Evolutionary conservation across 148 eudicot genomes (phyloP).

Genomic region (Pouteria glomerata): DNA sequence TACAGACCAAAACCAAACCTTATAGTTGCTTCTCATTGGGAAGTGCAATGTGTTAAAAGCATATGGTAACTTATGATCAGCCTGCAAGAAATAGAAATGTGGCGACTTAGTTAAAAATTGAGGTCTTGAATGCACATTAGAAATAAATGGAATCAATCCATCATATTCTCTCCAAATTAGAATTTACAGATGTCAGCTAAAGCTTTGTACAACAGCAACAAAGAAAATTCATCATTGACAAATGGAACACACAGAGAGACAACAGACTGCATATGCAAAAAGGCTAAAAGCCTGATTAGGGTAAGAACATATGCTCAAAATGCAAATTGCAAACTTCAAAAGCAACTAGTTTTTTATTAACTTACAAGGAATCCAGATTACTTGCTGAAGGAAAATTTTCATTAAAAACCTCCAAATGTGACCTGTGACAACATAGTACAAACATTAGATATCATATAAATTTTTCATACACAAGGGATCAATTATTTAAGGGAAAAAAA

Average conservation of each 20-base stretch:
- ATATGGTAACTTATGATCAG: conserved; percentile 90
- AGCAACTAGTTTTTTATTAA: background rate
- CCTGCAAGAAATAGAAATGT: conserved; percentile 35
- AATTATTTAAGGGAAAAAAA: too few species aligned
- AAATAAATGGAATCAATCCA: background rate
- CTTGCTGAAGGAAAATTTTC: conserved; percentile 92
- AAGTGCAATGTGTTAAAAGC: conserved; percentile 77
- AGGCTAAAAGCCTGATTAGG: background rate
- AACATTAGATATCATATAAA: background rate
- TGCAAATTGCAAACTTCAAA: background rate
- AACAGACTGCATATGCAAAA: background rate
- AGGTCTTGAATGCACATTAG: background rate
- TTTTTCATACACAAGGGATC: background rate
- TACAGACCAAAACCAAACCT: conserved; percentile 35
- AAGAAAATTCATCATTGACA: background rate
- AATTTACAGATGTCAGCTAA: background rate
- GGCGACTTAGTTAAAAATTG: background rate
- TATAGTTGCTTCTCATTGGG: conserved; percentile 69
- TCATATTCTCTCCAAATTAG: background rate
- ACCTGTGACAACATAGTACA: conserved; percentile 38
- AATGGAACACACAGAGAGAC: background rate
- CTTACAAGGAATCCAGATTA: background rate
- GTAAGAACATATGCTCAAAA: background rate
- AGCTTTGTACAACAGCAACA: background rate
- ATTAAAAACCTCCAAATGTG: conserved; percentile 89